A percentile compares a stretch with the other conserved stretches of the same genome.
These are phyloP conservation scores for Ustilago lituana DNA, from an alignment of 1,284 basidiomycete genomes.

Conservation along the genomic window DNA sequence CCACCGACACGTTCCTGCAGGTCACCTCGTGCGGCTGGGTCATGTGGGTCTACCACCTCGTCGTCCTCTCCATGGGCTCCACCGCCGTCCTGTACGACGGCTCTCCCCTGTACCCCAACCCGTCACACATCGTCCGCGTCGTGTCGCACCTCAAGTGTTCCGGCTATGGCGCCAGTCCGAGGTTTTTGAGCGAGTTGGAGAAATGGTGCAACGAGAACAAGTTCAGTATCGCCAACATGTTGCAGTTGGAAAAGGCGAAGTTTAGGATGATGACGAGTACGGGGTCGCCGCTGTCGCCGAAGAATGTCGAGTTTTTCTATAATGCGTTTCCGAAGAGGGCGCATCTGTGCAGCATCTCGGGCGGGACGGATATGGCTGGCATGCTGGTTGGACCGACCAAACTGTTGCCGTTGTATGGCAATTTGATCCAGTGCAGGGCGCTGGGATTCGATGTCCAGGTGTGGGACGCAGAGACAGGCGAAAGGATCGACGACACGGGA, in stretches of 20 bases:
- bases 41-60: constrained; percentile 64
- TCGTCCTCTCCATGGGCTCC: constrained; percentile 51
- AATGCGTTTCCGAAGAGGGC: constrained; percentile 39
- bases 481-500: constrained; percentile 46
- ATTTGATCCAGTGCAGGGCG: constrained; percentile 62
- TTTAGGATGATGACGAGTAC: constrained; percentile 63
- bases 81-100: constrained; percentile 65
- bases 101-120: constrained; percentile 62
- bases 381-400: constrained; percentile 55
- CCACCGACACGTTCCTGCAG: constrained; percentile 60
- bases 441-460: constrained; percentile 63
- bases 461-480: constrained; percentile 49
- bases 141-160: constrained; percentile 59
- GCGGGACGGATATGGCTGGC: constrained; percentile 66
- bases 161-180: constrained; percentile 61
- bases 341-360: constrained; percentile 51
- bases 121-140: constrained; percentile 50
- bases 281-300: constrained; percentile 61
- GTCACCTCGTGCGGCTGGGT: constrained; percentile 65
- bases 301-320: constrained; percentile 59
- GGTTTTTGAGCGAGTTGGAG: constrained; percentile 51
- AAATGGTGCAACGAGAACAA: constrained; percentile 20
- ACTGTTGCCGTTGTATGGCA: constrained; percentile 60
- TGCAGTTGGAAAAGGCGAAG: constrained; percentile 42
- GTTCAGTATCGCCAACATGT: constrained; percentile 8